Percentiles rank a stretch among this genome's conserved stretches.
These are phyloP conservation scores for Neurospora sp. DNA, from an alignment of 495 filamentous ascomycete genomes.

Conservation along the genomic window DNA sequence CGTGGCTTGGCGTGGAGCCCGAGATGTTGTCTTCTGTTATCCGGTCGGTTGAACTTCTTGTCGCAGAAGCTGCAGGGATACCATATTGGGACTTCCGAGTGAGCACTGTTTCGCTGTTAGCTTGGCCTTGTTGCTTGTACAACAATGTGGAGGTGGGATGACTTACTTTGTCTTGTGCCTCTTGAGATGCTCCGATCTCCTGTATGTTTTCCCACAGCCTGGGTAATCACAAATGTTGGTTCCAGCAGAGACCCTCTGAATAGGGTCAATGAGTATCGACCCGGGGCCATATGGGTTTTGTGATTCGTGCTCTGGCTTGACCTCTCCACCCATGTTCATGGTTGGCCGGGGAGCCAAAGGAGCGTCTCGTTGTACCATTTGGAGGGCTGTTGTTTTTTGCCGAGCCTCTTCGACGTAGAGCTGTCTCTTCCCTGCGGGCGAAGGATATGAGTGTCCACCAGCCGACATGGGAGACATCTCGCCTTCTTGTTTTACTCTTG, in stretches of 20 bases:
- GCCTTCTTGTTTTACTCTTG: neutral
- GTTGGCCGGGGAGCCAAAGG: neutral
- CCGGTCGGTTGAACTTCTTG: slow-evolving; percentile 14
- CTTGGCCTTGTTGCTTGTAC: neutral
- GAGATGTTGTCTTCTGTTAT: slow-evolving; percentile 31
- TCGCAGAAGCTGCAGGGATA: slow-evolving; percentile 8
- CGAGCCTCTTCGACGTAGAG: slow-evolving; percentile 20
- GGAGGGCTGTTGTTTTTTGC: slow-evolving; percentile 25
- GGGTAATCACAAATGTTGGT: slow-evolving; percentile 19
- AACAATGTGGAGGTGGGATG: neutral
- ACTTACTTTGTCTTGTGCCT: slow-evolving; percentile 33
- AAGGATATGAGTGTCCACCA: neutral
- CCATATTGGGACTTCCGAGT: neutral
- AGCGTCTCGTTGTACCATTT: slow-evolving; percentile 15
- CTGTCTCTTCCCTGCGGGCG: slow-evolving; percentile 1
- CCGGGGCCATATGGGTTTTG: slow-evolving; percentile 2
- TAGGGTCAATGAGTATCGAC: neutral
- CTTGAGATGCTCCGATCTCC: slow-evolving; percentile 55
- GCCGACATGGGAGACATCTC: neutral
- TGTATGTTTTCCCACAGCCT: slow-evolving; percentile 39
- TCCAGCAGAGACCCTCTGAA: neutral
- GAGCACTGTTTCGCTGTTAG: neutral
- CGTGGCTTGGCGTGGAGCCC: slow-evolving; percentile 22
- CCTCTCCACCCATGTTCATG: neutral
- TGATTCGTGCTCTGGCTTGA: neutral